A percentile compares a stretch with the other conserved stretches of the same genome.
These are phyloP conservation scores for Sphaerulina vaccinii DNA, from an alignment of 2,329 filamentous ascomycete species.

Conservation along the genomic window DNA sequence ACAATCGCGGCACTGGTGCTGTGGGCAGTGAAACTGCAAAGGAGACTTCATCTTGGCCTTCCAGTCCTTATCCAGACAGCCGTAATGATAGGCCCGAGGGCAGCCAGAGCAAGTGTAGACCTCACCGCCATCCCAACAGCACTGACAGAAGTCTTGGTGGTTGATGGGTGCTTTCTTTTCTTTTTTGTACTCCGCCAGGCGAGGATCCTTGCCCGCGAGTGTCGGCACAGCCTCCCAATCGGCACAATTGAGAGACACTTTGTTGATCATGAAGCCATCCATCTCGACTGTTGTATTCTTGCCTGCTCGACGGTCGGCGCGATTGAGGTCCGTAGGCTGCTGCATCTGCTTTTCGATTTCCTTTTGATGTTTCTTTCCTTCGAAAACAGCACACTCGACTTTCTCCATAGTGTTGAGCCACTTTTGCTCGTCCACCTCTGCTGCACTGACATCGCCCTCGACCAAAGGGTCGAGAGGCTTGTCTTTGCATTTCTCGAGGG, in stretches of 20 bases:
- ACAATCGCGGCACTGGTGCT: slow-evolving; percentile 57
- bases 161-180: slow-evolving; percentile 49
- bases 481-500: slow-evolving; percentile 55
- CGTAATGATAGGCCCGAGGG: slow-evolving; percentile 54
- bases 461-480: slow-evolving; percentile 46
- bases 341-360: slow-evolving; percentile 37
- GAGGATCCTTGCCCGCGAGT: slow-evolving; percentile 55
- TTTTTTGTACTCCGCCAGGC: slow-evolving; percentile 50
- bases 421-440: slow-evolving; percentile 49
- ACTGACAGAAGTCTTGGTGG: slow-evolving; percentile 55
- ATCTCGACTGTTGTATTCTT: slow-evolving; percentile 60
- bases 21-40: slow-evolving; percentile 53
- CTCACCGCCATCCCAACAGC: slow-evolving; percentile 52
- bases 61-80: slow-evolving; percentile 48
- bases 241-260: slow-evolving; percentile 54
- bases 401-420: slow-evolving; percentile 59
- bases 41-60: slow-evolving; percentile 45
- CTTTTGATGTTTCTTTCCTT: slow-evolving; percentile 54
- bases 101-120: slow-evolving; percentile 53
- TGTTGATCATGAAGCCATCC: slow-evolving; percentile 56
- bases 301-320: slow-evolving; percentile 52
- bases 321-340: slow-evolving; percentile 32
- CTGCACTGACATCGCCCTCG: slow-evolving; percentile 33
- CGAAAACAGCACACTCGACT: slow-evolving; percentile 58
- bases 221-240: slow-evolving; percentile 60